Conservation (phyloP, 2,329 filamentous ascomycete genomes). For the Colletotrichum tropicicola region DNA sequence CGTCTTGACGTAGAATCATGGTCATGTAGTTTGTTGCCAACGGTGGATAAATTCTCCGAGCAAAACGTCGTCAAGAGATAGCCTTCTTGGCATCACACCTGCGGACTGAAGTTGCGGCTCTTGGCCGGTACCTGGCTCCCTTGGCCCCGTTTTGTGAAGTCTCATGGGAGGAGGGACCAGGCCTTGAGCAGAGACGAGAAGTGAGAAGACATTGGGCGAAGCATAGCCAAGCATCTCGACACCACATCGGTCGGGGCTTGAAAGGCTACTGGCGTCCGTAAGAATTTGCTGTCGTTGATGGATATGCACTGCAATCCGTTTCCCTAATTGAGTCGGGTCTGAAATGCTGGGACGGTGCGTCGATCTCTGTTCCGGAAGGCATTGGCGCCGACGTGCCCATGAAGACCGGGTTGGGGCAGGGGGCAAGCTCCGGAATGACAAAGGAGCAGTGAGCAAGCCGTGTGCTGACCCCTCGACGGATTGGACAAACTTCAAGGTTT, state of each 20-base stretch:
- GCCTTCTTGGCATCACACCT: not conserved
- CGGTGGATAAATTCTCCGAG: conserved; percentile 3
- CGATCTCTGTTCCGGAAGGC: conserved; percentile 10
- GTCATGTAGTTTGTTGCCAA: not conserved
- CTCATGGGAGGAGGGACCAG: not conserved
- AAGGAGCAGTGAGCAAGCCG: not conserved
- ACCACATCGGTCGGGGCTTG: too few relatives aligned
- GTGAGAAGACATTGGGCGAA: not conserved
- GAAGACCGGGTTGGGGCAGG: not conserved
- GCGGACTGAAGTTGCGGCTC: not conserved
- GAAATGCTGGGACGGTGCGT: not conserved
- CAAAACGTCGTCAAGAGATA: not conserved
- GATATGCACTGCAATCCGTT: not conserved
- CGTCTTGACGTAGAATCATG: not conserved
- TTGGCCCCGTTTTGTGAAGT: conserved; percentile 21
- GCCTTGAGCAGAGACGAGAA: not conserved
- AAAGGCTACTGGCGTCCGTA: not conserved
- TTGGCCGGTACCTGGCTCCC: not conserved
- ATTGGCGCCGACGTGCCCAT: not conserved
- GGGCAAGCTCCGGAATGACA: conserved; percentile 1
- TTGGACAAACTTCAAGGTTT: not conserved
- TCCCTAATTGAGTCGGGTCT: not conserved
- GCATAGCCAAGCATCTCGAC: too few relatives aligned
- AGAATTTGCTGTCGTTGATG: not conserved
- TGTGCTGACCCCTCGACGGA: not conserved